These are phyloP conservation scores for Boechera stricta DNA, from an alignment of 345 rosid species.

Conservation along the genomic window DNA sequence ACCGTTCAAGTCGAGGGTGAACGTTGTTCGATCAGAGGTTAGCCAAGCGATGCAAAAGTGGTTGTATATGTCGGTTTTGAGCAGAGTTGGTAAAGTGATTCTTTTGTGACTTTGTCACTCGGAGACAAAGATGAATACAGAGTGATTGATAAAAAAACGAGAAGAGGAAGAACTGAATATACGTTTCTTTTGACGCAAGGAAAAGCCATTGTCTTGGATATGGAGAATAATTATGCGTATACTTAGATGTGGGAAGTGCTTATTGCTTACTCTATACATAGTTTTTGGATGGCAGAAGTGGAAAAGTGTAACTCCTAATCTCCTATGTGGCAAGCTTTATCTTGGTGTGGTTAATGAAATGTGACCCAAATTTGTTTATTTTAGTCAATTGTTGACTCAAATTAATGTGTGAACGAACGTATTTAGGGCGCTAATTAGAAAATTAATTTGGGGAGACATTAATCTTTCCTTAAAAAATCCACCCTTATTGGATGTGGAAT, in stretches of 20 bases:
- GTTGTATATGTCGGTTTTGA: constrained; percentile 1
- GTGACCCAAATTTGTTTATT: neutral
- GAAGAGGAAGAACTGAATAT: constrained; percentile 8
- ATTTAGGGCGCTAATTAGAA: neutral
- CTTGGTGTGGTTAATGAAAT: constrained; percentile 9
- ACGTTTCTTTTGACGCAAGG: constrained; percentile 31
- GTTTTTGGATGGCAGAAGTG: neutral
- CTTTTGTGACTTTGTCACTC: constrained; percentile 30
- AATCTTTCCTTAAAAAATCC: neutral
- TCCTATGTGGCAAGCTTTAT: neutral
- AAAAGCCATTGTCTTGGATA: constrained; percentile 22
- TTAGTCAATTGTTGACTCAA: neutral
- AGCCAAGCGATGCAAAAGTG: constrained; percentile 37
- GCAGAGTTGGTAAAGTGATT: constrained; percentile 22
- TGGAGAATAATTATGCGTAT: neutral
- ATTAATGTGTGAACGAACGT: neutral
- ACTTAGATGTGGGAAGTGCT: neutral
- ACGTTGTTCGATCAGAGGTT: constrained; percentile 21
- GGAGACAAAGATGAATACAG: constrained; percentile 34
- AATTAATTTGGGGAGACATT: neutral
- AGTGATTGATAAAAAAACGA: constrained; percentile 26
- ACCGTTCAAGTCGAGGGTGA: constrained; percentile 19
- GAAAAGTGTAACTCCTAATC: neutral
- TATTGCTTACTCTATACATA: neutral
- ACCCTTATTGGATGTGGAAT: neutral